Conservation (phyloP, 2,329 filamentous ascomycete genomes). For the Penicillium thymicola region DNA sequence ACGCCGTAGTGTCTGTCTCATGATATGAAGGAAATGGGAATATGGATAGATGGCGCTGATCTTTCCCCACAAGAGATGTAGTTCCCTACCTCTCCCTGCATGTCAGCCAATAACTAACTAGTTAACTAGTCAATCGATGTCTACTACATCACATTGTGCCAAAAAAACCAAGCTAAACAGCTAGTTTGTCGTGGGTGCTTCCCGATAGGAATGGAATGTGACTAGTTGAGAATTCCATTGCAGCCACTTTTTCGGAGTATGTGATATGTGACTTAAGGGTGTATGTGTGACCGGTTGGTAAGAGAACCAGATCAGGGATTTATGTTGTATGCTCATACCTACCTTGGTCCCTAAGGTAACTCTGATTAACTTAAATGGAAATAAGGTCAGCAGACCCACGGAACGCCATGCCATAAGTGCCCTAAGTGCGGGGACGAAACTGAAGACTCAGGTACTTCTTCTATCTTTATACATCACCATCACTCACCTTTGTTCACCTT, state of each 20-base stretch:
- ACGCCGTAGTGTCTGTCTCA: slow-evolving; percentile 16
- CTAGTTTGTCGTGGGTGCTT: slow-evolving; percentile 6
- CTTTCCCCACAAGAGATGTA: slow-evolving; percentile 12
- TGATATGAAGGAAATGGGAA: slow-evolving; percentile 18
- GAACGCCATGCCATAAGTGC: not conserved
- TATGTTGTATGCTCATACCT: not conserved
- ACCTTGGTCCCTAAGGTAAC: not conserved
- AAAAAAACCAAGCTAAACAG: slow-evolving; percentile 1
- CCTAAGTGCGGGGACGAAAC: not conserved
- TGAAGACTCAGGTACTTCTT: not conserved
- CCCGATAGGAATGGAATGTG: slow-evolving; percentile 20
- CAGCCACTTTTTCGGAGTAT: slow-evolving; percentile 16
- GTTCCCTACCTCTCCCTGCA: slow-evolving; percentile 11
- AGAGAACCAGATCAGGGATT: not conserved
- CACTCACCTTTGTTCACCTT: not conserved
- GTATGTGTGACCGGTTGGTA: slow-evolving; percentile 10
- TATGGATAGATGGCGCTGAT: slow-evolving; percentile 18
- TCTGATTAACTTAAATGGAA: slow-evolving; percentile 3
- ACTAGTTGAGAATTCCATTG: slow-evolving; percentile 20
- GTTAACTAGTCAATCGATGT: slow-evolving; percentile 3
- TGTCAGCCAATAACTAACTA: slow-evolving; percentile 3
- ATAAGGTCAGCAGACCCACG: slow-evolving; percentile 5
- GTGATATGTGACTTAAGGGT: slow-evolving; percentile 20
- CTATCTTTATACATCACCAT: not conserved
- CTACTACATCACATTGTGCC: slow-evolving; percentile 3